These are phyloP conservation scores for Raffaelea deltoideospora DNA, from an alignment of 2,329 filamentous ascomycete species.

Conservation along the genomic window DNA sequence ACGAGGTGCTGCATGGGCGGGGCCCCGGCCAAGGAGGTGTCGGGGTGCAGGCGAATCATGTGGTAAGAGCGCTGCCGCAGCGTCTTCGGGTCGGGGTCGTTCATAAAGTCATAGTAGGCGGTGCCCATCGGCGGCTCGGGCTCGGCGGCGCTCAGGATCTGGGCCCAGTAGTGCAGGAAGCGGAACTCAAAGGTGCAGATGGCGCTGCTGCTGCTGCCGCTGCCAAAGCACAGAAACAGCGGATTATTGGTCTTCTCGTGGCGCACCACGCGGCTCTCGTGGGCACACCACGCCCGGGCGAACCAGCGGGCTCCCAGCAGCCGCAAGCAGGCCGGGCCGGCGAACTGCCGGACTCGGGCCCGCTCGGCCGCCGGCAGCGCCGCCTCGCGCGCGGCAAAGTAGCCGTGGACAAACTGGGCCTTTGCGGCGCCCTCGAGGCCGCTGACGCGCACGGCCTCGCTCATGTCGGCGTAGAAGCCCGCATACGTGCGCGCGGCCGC, in stretches of 20 bases:
- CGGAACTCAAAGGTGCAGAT: constrained; percentile 12
- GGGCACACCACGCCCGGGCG: constrained; percentile 13
- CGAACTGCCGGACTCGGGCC: neutral
- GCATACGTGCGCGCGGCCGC: constrained; percentile 7
- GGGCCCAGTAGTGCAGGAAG: constrained; percentile 9
- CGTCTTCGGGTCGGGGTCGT: constrained; percentile 5
- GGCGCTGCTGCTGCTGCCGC: constrained; percentile 5
- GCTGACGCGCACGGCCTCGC: neutral
- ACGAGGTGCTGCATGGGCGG: constrained; percentile 11
- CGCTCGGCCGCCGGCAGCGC: neutral
- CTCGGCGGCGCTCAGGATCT: constrained; percentile 3
- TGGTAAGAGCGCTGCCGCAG: constrained; percentile 7
- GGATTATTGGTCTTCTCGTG: constrained; percentile 10
- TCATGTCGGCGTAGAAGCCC: constrained; percentile 9
- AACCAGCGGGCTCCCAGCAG: constrained; percentile 11
- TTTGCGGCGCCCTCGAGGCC: constrained; percentile 7
- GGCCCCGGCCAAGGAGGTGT: neutral
- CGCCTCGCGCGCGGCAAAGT: constrained; percentile 6
- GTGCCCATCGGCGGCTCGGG: neutral
- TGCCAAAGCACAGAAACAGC: constrained; percentile 11
- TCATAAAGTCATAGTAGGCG: neutral
- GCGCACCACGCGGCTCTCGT: constrained; percentile 10
- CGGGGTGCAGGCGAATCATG: constrained; percentile 2
- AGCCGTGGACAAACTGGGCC: constrained; percentile 5
- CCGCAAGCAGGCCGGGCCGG: constrained; percentile 5